phyloP scores from a whole-genome alignment of 2,329 filamentous ascomycete species.

The Zopfia rhizophila region DNA sequence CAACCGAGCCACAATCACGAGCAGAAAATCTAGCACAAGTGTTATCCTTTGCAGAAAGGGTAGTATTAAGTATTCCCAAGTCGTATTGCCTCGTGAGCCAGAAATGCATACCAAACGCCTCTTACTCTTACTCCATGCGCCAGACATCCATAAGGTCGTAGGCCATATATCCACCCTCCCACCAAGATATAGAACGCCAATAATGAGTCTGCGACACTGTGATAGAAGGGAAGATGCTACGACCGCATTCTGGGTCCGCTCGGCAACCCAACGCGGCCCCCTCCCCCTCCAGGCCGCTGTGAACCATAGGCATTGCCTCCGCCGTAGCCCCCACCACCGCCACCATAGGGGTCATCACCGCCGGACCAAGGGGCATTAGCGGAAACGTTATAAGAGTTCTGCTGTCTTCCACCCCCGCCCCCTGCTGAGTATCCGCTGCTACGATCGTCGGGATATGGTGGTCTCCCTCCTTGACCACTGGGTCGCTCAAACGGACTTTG shows the following conservation, averaged over 20 bases:
- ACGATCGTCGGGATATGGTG: constrained; percentile 46
- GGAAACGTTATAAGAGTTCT: constrained; percentile 40
- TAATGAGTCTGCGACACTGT: neutral
- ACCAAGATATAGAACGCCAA: constrained; percentile 7
- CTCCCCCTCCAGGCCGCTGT: constrained; percentile 39
- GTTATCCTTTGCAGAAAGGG: too few relatives aligned
- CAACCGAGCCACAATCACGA: too few relatives aligned
- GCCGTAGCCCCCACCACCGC: constrained; percentile 33
- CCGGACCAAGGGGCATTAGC: constrained; percentile 46
- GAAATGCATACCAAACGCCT: too few relatives aligned
- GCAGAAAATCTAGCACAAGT: too few relatives aligned
- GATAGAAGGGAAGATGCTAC: constrained; percentile 12
- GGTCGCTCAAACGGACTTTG: constrained; percentile 42
- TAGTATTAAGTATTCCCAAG: too few relatives aligned
- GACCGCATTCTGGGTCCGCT: constrained; percentile 51
- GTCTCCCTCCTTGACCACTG: constrained; percentile 23
- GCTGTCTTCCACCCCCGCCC: constrained; percentile 35
- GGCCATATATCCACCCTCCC: constrained; percentile 3
- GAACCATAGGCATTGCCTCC: constrained; percentile 28
- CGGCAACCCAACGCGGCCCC: constrained; percentile 48
- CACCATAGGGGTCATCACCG: constrained; percentile 45
- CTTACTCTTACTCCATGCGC: constrained; percentile 14
- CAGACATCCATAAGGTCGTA: constrained; percentile 11
- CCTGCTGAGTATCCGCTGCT: constrained; percentile 36
- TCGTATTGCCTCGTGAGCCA: too few relatives aligned